These are phyloP conservation scores for Phaeosphaeria sp. DNA, from an alignment of 2,329 filamentous ascomycete species.

Conservation along the genomic window DNA sequence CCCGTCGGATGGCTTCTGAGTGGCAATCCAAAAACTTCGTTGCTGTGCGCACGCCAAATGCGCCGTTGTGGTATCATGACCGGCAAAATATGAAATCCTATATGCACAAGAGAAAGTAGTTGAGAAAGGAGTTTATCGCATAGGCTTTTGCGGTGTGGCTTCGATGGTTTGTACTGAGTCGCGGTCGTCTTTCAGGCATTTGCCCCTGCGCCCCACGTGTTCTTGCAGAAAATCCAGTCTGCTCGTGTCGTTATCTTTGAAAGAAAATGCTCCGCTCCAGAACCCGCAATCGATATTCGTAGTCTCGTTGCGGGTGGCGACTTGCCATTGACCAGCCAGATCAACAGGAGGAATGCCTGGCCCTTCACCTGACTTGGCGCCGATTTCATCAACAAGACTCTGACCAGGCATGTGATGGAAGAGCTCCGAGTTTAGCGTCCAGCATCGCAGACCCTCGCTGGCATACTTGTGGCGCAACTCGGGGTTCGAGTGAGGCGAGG, in stretches of 20 bases:
- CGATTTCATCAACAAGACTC: slow-evolving; percentile 48
- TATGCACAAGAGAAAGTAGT: not conserved
- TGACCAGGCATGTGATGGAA: slow-evolving; percentile 54
- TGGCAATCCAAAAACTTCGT: not conserved
- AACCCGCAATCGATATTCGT: slow-evolving; percentile 51
- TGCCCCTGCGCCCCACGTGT: slow-evolving; percentile 47
- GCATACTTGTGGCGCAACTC: slow-evolving; percentile 37
- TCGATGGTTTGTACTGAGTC: not conserved
- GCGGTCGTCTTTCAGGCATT: slow-evolving; percentile 45
- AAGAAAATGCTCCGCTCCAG: slow-evolving; percentile 47
- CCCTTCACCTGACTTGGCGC: slow-evolving; percentile 35
- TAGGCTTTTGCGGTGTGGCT: not conserved
- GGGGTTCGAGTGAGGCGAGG: slow-evolving; percentile 27
- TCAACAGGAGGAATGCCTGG: slow-evolving; percentile 46
- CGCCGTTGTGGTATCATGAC: not conserved
- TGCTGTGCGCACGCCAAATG: not conserved
- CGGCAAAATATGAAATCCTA: not conserved
- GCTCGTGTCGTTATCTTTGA: slow-evolving; percentile 38
- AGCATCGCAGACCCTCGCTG: slow-evolving; percentile 49
- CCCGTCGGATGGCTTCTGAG: not conserved
- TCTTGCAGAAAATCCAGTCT: slow-evolving; percentile 45
- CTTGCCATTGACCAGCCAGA: slow-evolving; percentile 39
- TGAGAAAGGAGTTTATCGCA: not conserved
- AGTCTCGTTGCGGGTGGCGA: slow-evolving; percentile 42
- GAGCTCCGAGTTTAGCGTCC: slow-evolving; percentile 53